Conservation (phyloP, 169 alveolate genomes). For the Cryptosporidium canis region DNA sequence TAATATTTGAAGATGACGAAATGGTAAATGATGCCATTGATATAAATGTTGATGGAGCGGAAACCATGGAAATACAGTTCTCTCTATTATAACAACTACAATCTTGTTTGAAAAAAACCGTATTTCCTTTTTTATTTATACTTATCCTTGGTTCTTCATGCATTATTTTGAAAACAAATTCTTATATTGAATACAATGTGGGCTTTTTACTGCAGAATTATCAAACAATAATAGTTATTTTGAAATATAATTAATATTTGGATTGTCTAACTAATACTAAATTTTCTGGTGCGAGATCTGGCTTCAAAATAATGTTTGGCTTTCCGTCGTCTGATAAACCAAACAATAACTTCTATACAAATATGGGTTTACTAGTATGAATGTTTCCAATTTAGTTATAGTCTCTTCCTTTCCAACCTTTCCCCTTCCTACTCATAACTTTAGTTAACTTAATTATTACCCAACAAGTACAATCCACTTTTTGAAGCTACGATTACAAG, state of each 20-base stretch:
- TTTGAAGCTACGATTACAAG: neutral
- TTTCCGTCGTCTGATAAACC: neutral
- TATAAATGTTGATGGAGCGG: constrained; percentile 5
- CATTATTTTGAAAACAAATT: constrained; percentile 4
- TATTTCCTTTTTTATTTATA: neutral
- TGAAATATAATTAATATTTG: neutral
- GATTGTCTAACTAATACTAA: neutral
- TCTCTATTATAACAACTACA: constrained; percentile 62
- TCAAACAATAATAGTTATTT: neutral
- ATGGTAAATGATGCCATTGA: constrained; percentile 58
- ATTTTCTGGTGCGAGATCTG: neutral
- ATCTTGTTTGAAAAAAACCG: neutral
- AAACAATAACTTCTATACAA: neutral
- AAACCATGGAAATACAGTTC: constrained; percentile 15
- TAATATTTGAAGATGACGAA: constrained; percentile 16
- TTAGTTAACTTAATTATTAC: neutral
- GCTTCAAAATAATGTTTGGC: neutral
- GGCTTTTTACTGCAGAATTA: neutral
- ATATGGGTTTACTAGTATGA: neutral
- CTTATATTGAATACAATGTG: neutral
- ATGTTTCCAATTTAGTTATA: neutral
- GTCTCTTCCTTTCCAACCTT: constrained; percentile 5
- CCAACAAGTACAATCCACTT: neutral
- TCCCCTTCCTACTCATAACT: constrained; percentile 18
- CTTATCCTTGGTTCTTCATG: constrained; percentile 27